These are phyloP conservation scores for Echria macrotheca DNA, from an alignment of 495 filamentous ascomycete species.

Conservation along the genomic window DNA sequence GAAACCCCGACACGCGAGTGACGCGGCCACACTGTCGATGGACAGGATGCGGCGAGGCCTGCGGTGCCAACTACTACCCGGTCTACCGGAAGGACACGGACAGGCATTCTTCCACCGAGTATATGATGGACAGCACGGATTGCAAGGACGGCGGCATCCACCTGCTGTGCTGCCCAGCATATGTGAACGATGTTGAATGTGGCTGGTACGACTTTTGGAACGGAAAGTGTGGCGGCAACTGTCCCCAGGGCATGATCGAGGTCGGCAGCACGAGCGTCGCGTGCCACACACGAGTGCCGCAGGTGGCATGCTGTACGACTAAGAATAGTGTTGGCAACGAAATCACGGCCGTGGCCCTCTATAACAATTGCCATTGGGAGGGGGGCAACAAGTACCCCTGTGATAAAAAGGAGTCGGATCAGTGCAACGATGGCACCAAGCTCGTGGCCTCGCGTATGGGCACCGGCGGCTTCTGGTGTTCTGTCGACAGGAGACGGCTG, in stretches of 20 bases:
- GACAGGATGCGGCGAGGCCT: background rate
- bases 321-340: background rate
- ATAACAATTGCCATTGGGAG: background rate
- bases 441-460: background rate
- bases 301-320: background rate
- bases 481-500: background rate
- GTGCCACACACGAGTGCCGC: background rate
- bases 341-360: background rate
- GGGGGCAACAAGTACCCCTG: background rate
- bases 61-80: background rate
- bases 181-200: background rate
- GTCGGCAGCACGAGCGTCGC: background rate
- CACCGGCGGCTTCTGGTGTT: background rate
- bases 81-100: background rate
- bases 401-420: background rate
- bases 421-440: background rate
- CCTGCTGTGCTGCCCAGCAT: background rate
- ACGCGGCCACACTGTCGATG: background rate
- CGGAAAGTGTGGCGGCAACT: background rate
- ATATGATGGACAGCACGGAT: background rate
- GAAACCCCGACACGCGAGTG: background rate
- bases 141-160: background rate
- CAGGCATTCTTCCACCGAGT: background rate
- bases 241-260: background rate
- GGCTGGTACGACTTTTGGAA: background rate